These are phyloP conservation scores for Beta macrorhiza DNA, from an alignment of 179 eudicot genomes.

Conservation along the genomic window DNA sequence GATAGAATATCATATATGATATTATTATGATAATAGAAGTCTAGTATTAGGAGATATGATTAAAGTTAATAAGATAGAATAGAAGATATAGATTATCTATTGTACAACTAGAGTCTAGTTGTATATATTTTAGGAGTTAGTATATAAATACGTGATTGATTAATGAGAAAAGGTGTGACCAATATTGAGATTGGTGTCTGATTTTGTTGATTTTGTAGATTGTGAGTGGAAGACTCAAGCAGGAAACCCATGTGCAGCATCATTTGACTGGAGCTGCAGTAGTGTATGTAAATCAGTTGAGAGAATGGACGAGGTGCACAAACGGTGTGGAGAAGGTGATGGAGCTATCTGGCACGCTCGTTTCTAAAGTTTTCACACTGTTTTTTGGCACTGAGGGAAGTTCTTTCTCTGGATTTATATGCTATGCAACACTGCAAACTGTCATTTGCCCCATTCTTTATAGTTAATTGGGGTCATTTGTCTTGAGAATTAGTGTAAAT, in stretches of 20 bases:
- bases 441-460: conserved; percentile 1
- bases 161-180: too few species aligned
- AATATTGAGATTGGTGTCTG: too few species aligned
- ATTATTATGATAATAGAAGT: too few species aligned
- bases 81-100: too few species aligned
- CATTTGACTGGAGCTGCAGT: conserved; percentile 42
- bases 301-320: conserved; percentile 36
- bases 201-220: conserved; percentile 13
- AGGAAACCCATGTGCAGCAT: conserved; percentile 38
- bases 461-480: neutral
- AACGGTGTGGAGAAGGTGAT: conserved; percentile 38
- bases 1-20: too few species aligned
- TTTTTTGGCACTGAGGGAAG: neutral
- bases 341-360: conserved; percentile 24
- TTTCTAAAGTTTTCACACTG: neutral
- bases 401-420: neutral
- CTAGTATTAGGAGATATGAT: too few species aligned
- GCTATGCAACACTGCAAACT: neutral
- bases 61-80: too few species aligned
- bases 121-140: too few species aligned
- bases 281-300: conserved; percentile 36
- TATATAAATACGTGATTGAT: too few species aligned
- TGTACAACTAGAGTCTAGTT: too few species aligned
- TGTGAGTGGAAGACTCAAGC: conserved; percentile 38
- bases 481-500: neutral